Percentiles rank a stretch among this genome's conserved stretches.
Evolutionary conservation across 371 early-diverging fungal genomes (phyloP).

Genomic region (Dentiscutata heterogama): DNA sequence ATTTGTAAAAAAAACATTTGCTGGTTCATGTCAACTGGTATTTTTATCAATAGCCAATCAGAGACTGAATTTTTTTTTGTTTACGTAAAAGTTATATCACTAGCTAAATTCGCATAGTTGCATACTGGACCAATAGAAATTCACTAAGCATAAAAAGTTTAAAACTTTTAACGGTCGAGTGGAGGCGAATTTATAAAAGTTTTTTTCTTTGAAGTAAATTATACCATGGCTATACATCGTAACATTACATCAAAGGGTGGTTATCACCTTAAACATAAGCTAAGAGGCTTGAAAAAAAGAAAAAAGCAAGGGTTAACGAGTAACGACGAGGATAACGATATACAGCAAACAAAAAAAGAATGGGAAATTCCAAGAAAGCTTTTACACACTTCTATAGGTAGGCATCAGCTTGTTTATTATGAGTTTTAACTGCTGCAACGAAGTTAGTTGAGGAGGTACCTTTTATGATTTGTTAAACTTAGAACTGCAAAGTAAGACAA

Average conservation of each 20-base stretch:
- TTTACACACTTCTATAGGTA: conserved; percentile 66
- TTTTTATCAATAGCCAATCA: no score
- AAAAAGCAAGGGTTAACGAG: background rate
- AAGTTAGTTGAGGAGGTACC: background rate
- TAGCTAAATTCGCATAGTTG: no score
- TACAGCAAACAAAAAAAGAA: conserved; percentile 53
- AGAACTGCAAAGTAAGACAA: background rate
- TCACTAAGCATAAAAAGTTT: no score
- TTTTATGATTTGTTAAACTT: background rate
- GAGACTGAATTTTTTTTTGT: no score
- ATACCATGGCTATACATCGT: conserved; percentile 15
- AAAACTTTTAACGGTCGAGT: no score
- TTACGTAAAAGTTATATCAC: no score
- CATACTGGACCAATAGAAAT: no score
- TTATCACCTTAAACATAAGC: background rate
- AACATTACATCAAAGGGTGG: background rate
- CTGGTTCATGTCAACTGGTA: no score
- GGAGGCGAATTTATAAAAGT: no score
- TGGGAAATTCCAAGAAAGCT: conserved; percentile 62
- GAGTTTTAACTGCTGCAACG: background rate
- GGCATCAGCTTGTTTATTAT: background rate
- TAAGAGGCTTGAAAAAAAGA: background rate
- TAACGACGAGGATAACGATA: background rate
- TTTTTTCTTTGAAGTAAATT: no score
- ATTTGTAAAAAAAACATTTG: no score